Conservation (phyloP, 371 early-diverging fungal species). For the Apophysomyces trapeziformis region DNA sequence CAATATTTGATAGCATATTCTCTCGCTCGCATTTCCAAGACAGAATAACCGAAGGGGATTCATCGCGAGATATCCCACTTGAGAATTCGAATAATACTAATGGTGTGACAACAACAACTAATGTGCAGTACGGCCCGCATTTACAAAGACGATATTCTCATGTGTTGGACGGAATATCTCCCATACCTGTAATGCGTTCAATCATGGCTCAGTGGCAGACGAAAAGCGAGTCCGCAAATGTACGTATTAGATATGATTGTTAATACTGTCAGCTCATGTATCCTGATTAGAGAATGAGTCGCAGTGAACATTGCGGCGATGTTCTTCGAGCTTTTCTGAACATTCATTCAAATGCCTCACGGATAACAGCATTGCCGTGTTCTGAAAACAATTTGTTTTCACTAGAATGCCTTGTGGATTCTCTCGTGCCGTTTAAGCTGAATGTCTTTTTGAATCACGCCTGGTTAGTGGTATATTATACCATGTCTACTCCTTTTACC, state of each 20-base stretch:
- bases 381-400: neutral
- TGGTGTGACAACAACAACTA: neutral
- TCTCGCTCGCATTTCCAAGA: neutral
- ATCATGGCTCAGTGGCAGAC: neutral
- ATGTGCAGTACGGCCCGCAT: slow-evolving; percentile 1
- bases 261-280: neutral
- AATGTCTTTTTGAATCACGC: neutral
- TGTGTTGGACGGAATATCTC: neutral
- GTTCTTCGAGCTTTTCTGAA: neutral
- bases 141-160: neutral
- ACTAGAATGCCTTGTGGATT: neutral
- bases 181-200: neutral
- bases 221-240: neutral
- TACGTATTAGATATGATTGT: neutral
- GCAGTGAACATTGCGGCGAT: neutral
- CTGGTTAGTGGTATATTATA: neutral
- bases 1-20: neutral
- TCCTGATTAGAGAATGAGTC: neutral
- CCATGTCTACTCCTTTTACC: neutral
- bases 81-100: neutral
- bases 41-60: neutral
- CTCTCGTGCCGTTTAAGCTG: neutral
- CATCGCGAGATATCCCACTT: neutral
- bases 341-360: neutral
- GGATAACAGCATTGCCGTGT: neutral